Evolutionary conservation across 352 stramenopile species (phyloP).

Genomic region (Pythium myriotylum): DNA sequence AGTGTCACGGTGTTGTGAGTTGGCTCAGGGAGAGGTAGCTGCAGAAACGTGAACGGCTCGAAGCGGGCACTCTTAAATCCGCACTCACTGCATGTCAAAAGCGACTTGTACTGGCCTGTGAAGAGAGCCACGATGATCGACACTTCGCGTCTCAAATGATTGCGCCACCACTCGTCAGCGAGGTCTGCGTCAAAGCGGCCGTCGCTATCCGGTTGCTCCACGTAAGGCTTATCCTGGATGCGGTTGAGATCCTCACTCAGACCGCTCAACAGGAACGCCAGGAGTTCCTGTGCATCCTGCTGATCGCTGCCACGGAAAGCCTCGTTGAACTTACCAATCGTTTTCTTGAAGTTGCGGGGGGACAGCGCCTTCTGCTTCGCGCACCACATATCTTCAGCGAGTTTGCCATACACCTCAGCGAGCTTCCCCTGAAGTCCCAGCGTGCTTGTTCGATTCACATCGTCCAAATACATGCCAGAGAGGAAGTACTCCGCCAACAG

Average conservation of each 20-base stretch:
- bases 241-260: conserved; percentile 99
- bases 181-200: conserved; percentile 97
- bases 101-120: conserved; percentile 98
- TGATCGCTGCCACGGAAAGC: conserved; percentile 97
- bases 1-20: conserved; percentile 86
- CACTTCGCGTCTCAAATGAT: conserved; percentile 97
- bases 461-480: conserved; percentile 88
- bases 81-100: conserved; percentile 96
- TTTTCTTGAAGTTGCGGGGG: conserved; percentile 94
- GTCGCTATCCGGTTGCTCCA: conserved; percentile 97
- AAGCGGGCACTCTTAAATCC: conserved; percentile 94
- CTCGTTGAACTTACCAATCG: conserved; percentile 94
- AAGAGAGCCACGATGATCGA: conserved; percentile 99
- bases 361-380: conserved; percentile 93
- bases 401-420: conserved; percentile 93
- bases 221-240: conserved; percentile 96
- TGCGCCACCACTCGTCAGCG: conserved; percentile 99
- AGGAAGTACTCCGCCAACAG: conserved; percentile 97
- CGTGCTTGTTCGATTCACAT: conserved; percentile 97
- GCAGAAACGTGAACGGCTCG: conserved; percentile 92
- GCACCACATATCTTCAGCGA: conserved; percentile 96
- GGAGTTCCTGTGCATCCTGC: conserved; percentile 97
- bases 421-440: conserved; percentile 95
- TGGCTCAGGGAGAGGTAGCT: conserved; percentile 85
- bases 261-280: conserved; percentile 96